Evolutionary conservation across 345 rosid genomes (phyloP), one percentile per base, ranked within the genome.

Genomic region (Corchorus olitorius): DNA sequence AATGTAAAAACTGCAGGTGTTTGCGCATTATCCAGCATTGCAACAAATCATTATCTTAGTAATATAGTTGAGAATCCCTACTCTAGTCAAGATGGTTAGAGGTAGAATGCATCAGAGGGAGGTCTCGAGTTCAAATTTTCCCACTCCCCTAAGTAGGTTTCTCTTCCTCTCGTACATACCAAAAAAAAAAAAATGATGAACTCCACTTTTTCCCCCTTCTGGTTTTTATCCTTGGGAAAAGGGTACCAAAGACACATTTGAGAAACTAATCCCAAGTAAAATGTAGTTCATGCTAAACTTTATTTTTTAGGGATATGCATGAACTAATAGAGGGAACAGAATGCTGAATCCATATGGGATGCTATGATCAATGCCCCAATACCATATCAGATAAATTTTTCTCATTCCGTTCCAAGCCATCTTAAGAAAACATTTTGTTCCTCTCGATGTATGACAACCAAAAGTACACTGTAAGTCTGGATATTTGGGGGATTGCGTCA

Each of bases 191-290:
- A n/a, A n/a, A n/a, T n/a, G n/a, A 34, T 50, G 50, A 50, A 41
- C 45, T 69, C 50, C 15, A 4, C 22, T 33, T 22, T 50, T 49
- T 67, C 14, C 54, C 22, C 19, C 37, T 45, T 67, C 12, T 14
- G 56, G 20, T 22, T 68, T 58, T 68, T 68, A 27, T 68, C 71
- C 54, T 46, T 3, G 0, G 22, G 56, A 48, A 27, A 20, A 68
- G 56, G 43, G 13, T 8, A 39, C 27, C 72, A 15, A 22, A 48
- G 27, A 68, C 43, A 49, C 39, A 27, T 68, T 49, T 27, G 58
- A 68, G 14, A 49, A 27, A 68, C 22, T 15, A 48, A 67, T 46
- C 33, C 72, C 72, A 68, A 49, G 56, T 27, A 49, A 49, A 20
- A 68, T 27, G 41, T 27, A 49, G 58, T 27, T 68, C n/a, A 17